phyloP scores from a whole-genome alignment of 768 basidiomycete species.

The Amanita inopinata region DNA sequence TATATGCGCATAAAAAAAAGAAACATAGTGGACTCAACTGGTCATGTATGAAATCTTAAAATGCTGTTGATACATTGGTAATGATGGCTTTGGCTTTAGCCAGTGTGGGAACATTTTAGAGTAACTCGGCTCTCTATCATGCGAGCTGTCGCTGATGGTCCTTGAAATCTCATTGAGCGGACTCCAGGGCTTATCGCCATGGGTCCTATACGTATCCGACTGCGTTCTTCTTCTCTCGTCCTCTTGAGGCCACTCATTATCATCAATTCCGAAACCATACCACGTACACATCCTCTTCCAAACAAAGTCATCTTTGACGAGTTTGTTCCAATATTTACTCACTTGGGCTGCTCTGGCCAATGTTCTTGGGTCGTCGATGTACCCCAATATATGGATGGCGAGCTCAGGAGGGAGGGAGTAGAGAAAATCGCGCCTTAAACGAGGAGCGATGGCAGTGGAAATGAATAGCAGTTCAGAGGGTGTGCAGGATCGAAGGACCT shows the following conservation, averaged over 20 bases:
- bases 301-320: slow-evolving; percentile 65
- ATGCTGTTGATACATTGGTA: slow-evolving; percentile 23
- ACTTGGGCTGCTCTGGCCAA: slow-evolving; percentile 65
- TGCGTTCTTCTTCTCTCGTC: slow-evolving; percentile 6
- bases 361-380: slow-evolving; percentile 65
- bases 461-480: slow-evolving; percentile 57
- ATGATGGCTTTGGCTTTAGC: slow-evolving; percentile 3
- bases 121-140: slow-evolving; percentile 3
- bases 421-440: slow-evolving; percentile 55
- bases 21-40: slow-evolving; percentile 29
- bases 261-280: slow-evolving; percentile 49
- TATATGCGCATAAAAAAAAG: slow-evolving; percentile 1
- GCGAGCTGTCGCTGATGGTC: not conserved
- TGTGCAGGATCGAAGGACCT: slow-evolving; percentile 43
- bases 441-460: slow-evolving; percentile 51
- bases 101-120: not conserved
- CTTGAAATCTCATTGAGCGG: not conserved
- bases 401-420: slow-evolving; percentile 45
- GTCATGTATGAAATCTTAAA: slow-evolving; percentile 69
- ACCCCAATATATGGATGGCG: slow-evolving; percentile 63
- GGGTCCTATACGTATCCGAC: not conserved
- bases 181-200: not conserved
- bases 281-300: slow-evolving; percentile 71
- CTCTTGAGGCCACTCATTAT: slow-evolving; percentile 16
- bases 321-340: slow-evolving; percentile 56